Evolutionary conservation across 2,329 filamentous ascomycete species (phyloP).

Genomic region (Verticillium tricorpus): DNA sequence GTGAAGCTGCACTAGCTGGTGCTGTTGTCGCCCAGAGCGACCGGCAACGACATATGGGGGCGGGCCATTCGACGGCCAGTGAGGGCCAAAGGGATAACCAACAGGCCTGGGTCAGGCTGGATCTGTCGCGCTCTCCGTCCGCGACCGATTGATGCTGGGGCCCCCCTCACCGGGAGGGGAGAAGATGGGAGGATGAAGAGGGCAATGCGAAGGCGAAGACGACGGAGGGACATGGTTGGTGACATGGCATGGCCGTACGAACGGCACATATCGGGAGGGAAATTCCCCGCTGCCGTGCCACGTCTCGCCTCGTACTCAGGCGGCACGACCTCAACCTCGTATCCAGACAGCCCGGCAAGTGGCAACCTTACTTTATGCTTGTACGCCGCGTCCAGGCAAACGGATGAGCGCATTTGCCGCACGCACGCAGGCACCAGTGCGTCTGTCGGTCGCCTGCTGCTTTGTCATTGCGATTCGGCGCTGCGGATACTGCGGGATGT

Average conservation of each 20-base stretch:
- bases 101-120: too few species aligned
- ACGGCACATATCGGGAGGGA: not conserved
- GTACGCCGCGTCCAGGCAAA: not conserved
- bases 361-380: not conserved
- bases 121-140: too few species aligned
- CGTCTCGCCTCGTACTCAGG: not conserved
- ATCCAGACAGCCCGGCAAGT: not conserved
- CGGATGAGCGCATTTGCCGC: not conserved
- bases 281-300: not conserved
- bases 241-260: not conserved
- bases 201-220: not conserved
- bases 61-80: too few species aligned
- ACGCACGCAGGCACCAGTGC: not conserved
- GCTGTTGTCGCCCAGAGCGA: not conserved
- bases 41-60: too few species aligned
- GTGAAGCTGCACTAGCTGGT: not conserved
- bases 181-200: not conserved
- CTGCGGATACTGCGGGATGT: slow-evolving; percentile 32
- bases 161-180: not conserved
- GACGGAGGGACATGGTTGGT: not conserved
- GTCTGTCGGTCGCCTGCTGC: not conserved
- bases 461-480: slow-evolving; percentile 7
- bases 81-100: too few species aligned
- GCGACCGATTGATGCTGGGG: not conserved
- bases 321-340: not conserved